Percentiles rank a stretch among this genome's conserved stretches.
Conservation (phyloP, 345 rosid genomes). For the Kernera saxatilis region DNA sequence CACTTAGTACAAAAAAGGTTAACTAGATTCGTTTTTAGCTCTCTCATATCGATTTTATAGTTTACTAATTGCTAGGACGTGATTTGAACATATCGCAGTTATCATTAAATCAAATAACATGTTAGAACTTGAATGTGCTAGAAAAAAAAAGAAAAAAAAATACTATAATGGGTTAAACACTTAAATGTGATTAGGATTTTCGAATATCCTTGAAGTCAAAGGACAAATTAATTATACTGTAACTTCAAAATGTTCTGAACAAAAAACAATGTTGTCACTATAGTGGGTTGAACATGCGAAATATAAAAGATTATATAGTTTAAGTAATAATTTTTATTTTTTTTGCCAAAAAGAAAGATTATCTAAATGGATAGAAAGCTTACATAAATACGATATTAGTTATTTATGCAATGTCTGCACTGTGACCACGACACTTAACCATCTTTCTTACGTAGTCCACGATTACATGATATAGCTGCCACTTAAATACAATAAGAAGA, state of each 20-base stretch:
- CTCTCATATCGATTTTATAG: neutral
- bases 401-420: neutral
- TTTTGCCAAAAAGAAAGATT: neutral
- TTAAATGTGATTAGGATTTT: neutral
- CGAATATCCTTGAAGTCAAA: conserved; percentile 5
- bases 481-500: neutral
- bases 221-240: neutral
- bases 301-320: conserved; percentile 9
- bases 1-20: neutral
- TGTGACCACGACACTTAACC: neutral
- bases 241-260: neutral
- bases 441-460: neutral
- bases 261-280: neutral
- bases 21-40: neutral
- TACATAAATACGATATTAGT: neutral
- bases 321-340: neutral
- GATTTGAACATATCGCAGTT: neutral
- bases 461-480: neutral
- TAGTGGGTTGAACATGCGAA: conserved; percentile 8
- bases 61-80: neutral
- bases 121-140: neutral
- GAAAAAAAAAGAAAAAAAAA: neutral
- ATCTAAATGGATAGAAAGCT: neutral
- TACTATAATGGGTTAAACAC: neutral
- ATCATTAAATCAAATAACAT: neutral